Percentiles rank a stretch among this genome's conserved stretches.
These are phyloP conservation scores for Termitomyces sp. DNA, from an alignment of 768 basidiomycete genomes.

Conservation along the genomic window DNA sequence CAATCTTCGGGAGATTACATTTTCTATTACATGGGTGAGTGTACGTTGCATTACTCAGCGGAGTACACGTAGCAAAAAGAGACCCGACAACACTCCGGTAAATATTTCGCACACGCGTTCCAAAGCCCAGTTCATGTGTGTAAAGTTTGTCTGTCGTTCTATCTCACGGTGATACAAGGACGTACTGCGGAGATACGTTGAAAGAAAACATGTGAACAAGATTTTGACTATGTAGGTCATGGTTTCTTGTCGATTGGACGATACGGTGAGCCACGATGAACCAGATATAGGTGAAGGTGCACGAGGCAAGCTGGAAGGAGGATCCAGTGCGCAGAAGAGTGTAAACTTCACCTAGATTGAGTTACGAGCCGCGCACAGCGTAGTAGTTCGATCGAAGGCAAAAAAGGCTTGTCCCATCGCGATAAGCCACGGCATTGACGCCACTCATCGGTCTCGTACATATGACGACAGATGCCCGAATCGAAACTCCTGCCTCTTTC, in stretches of 20 bases:
- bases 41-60: not conserved
- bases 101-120: not conserved
- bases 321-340: not conserved
- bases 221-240: not conserved
- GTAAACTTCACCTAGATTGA: not conserved
- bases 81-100: constrained; percentile 2
- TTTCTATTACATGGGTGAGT: not conserved
- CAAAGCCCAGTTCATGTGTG: not conserved
- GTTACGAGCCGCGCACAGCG: not conserved
- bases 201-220: not conserved
- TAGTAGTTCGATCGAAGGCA: not conserved
- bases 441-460: not conserved
- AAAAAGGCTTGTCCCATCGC: not conserved
- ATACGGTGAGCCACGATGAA: not conserved
- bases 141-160: not conserved
- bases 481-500: not conserved
- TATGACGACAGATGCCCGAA: not conserved
- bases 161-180: not conserved
- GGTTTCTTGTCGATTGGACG: not conserved
- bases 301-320: not conserved
- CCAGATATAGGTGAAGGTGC: not conserved
- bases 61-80: not conserved
- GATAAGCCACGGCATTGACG: not conserved
- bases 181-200: constrained; percentile 5
- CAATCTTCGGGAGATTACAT: not conserved